Base-by-base conservation (phyloP, 805 yeast genomes). In the Zygoascus tannicola region DNA sequence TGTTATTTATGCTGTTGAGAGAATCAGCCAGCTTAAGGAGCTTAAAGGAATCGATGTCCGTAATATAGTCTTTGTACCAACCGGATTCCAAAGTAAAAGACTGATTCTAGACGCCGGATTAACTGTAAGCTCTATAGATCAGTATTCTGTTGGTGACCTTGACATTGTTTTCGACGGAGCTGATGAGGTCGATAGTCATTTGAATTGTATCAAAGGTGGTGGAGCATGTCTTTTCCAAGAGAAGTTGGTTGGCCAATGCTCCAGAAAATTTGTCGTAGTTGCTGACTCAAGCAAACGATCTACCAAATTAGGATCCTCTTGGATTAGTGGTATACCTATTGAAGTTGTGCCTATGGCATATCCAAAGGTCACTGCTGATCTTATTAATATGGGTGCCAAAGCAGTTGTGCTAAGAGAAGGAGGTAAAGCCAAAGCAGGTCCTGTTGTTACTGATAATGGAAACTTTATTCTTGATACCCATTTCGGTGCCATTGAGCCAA, bases 81-180 rank as follows among this genome's bases (percentile, higher is more conserved):
- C 99, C 1, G 98, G 98, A 1, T 92, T 88, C 72, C 99, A 92
- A 66, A 82, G 94, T 37, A 83, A 83, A 57, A 85, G 81, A 56
- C 73, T 92, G 53, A 88, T 92, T 54, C 67, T 85, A 46, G 82
- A 76, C 46, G 87, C 87, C 55, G 92, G 92, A 0, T 70, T 92
- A 50, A 71, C 64, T 34, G 69, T 88, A 51, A 95, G 94, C 1
- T 71, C 83, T 7, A 76, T 90, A 48, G 97, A 90, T 57, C 88
- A 86, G 67, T 80, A 68, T 50, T 42, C 53, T 5, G 56, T 59
- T 40, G 85, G 94, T 2, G 72, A 73, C 21, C 68, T 92, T 37
- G 98, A 92, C 60, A 78, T 92, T 54, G 95, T 96, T 1, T 92
- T 92, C 61, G 99, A 92, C 63, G 99, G 99, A 37, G 97, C 98